Evolutionary conservation across 345 rosid species (phyloP).

Genomic region (Hypericum perforatum): DNA sequence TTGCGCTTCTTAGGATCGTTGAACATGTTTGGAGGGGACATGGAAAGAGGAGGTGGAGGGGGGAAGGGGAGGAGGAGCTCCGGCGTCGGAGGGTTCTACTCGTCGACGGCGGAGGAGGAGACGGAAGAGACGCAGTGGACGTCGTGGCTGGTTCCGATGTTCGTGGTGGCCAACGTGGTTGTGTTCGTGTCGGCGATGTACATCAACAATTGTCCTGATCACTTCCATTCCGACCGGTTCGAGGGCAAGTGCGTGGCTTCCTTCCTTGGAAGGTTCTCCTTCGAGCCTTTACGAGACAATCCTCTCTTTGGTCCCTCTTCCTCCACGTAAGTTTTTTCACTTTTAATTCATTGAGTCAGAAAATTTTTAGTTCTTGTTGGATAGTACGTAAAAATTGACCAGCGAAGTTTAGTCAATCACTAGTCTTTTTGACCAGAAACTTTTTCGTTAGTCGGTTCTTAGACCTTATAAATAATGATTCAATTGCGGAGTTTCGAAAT

Average conservation of each 20-base stretch:
- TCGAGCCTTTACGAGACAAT: conserved; percentile 22
- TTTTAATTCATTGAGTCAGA: background rate
- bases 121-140: conserved; percentile 32
- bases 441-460: too few species aligned
- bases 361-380: too few species aligned
- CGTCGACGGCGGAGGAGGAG: conserved; percentile 34
- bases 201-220: conserved; percentile 20
- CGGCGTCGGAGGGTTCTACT: conserved; percentile 10
- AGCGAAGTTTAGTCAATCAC: too few species aligned
- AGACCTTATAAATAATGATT: too few species aligned
- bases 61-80: conserved; percentile 8
- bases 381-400: too few species aligned
- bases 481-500: too few species aligned
- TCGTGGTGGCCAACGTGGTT: conserved; percentile 19
- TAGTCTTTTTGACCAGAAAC: too few species aligned
- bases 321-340: conserved; percentile 17
- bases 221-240: conserved; percentile 12
- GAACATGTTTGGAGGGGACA: conserved; percentile 24
- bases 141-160: conserved; percentile 22
- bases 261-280: conserved; percentile 25
- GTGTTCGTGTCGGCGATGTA: conserved; percentile 16
- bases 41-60: conserved; percentile 23
- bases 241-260: conserved; percentile 18
- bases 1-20: too few species aligned
- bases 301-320: conserved; percentile 27